Evolutionary conservation across 768 basidiomycete genomes (phyloP), one percentile per base, ranked within the genome.

Genomic region (Trametes meyenii): DNA sequence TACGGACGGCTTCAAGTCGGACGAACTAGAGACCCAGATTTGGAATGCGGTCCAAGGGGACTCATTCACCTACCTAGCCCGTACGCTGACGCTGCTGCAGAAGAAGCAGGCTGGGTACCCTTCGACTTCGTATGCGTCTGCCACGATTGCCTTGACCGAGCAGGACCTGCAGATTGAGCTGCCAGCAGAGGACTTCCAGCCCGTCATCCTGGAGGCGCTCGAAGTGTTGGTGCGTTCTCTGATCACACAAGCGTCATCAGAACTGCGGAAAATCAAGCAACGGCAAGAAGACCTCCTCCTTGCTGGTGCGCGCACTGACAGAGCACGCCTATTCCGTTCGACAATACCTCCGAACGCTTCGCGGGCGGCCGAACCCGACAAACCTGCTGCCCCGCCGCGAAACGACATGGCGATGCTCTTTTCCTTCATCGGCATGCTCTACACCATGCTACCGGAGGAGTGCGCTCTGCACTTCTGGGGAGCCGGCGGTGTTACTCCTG

Each of bases 381-480:
- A 61, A 53, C 68, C 77, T 2, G 69, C 77, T 0, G 68, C 76
- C 8, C 69, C 79, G 5, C 87, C 88, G 2, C 86, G 94, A 0
- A 92, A 88, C 69, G 93, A 96, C 66, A 87, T 94, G 53, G 92
- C 93, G 17, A 85, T 88, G 70, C 76, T 97, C 11, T 95, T 90
- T 71, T 83, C 86, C 2, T 86, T 96, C 73, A 86, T 96, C 58
- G 92, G 94, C 7, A 77, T 91, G 5, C 80, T 96, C 19, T 96
- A 92, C 70, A 78, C 85, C 6, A 78, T 85, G 7, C 83, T 93
- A 12, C 87, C 90, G 3, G 76, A 83, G 0, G 94, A 96, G 67
- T 78, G 84, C 10, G 92, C 88, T 0, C 78, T 95, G 45, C 92
- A 93, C 67, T 96, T 91, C 73, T 97, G 94, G 94, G 86, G 87